Conservation (phyloP, 495 filamentous ascomycete species). For the Bacidia rubella region DNA sequence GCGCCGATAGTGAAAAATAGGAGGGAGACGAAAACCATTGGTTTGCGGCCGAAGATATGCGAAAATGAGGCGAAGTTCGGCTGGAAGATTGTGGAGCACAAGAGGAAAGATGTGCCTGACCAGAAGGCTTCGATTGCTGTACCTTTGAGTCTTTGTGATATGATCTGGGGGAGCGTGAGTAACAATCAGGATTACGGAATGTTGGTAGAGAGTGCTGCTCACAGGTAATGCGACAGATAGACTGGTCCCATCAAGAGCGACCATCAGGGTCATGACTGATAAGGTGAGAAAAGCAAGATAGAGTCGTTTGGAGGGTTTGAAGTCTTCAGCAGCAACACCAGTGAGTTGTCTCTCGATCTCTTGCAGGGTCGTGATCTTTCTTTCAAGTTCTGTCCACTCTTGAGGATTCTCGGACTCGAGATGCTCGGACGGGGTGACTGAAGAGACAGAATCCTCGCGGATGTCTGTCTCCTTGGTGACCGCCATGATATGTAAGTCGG, state of each 20-base stretch:
- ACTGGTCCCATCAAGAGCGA: conserved; percentile 61
- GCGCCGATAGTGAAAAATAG: conserved; percentile 19
- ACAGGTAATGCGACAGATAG: conserved; percentile 60
- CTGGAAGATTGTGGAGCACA: conserved; percentile 39
- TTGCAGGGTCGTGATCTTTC: not conserved
- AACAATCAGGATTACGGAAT: conserved; percentile 4
- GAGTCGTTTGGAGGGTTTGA: conserved; percentile 16
- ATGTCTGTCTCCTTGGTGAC: too few relatives aligned
- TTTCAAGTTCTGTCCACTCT: not conserved
- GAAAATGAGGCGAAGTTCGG: conserved; percentile 31
- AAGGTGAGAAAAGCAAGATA: conserved; percentile 38
- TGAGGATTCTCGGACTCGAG: not conserved
- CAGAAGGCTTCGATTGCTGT: conserved; percentile 47
- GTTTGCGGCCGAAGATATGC: conserved; percentile 25
- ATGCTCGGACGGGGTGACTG: not conserved
- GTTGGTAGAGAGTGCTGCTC: not conserved
- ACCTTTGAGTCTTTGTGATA: conserved; percentile 32
- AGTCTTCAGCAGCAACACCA: conserved; percentile 11
- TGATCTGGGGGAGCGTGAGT: conserved; percentile 21
- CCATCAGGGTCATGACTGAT: conserved; percentile 48
- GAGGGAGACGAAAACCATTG: conserved; percentile 25
- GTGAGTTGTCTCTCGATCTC: conserved; percentile 2
- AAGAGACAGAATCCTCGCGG: not conserved
- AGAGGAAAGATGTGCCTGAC: conserved; percentile 41
- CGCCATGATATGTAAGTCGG: too few relatives aligned